Base-by-base conservation (phyloP, 2,329 filamentous ascomycete species). In the Xylariaceae sp. region DNA sequence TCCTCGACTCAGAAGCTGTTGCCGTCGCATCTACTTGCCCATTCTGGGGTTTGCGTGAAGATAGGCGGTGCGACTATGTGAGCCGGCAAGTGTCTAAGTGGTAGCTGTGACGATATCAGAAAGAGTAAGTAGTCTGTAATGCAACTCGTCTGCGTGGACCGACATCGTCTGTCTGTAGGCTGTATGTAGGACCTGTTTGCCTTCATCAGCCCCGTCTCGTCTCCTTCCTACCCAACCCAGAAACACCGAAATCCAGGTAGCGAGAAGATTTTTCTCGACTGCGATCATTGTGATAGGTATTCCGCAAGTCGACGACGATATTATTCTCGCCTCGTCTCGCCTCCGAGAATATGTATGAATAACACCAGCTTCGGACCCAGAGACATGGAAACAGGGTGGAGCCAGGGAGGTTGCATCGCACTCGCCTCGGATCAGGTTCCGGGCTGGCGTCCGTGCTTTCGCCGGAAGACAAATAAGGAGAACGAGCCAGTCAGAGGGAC, bases 171-270 rank as follows among this genome's bases (percentile, higher is more conserved):
- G 23, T 30, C 23, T 30, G 23, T 30, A 30, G 23, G 23, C 23
- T 30, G 23, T 30, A 30, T 30, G 23, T 41, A 13, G 37, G 37
- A 41, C 11, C 37, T 41, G 11, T 41, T 41, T 41, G 9, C 37
- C 9, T 41, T 13, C 8, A 13, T 41, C 11, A 37, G 57, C 45
- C 51, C 58, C 53, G 37, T 62, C 35, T 30, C 10, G 23, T 30
- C 23, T 30, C 53, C 30, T 62, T 62, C 35, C 54, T 62, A 62
- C 61, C 61, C 61, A 61, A 62, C 55, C 61, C 61, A 62, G 53
- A 50, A 50, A 39, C 39, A 53, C 13, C n/a, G 50, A 54, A 23
- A 45, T 34, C 2, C 51, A 48, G 58, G 61, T 58, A 60, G 51
- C 57, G 57, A 60, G 15, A 56, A 30, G 10, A 45, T 5, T 30